Evolutionary conservation across 805 yeast genomes (phyloP).

Genomic region (Barnettozyma sp.): DNA sequence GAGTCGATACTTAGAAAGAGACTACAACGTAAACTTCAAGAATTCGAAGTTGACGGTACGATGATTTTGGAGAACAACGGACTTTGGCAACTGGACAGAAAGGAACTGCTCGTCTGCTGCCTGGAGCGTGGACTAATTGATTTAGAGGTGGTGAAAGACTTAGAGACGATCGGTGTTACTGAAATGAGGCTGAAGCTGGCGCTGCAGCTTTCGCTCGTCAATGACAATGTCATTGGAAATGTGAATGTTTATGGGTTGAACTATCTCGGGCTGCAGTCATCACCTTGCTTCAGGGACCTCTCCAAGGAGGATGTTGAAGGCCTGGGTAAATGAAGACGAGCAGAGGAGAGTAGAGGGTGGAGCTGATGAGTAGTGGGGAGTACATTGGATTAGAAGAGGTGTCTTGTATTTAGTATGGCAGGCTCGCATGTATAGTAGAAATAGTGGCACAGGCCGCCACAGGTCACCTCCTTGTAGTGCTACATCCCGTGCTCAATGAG

Average conservation of each 20-base stretch:
- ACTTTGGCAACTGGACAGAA: slow-evolving; percentile 39
- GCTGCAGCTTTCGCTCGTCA: slow-evolving; percentile 34
- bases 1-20: slow-evolving; percentile 31
- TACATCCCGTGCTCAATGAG: too few species aligned
- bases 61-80: slow-evolving; percentile 24
- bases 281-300: slow-evolving; percentile 8
- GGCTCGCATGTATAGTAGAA: too few species aligned
- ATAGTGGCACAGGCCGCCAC: too few species aligned
- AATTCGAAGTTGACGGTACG: slow-evolving; percentile 47
- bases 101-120: slow-evolving; percentile 49
- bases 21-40: slow-evolving; percentile 35
- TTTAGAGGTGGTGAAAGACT: slow-evolving; percentile 25
- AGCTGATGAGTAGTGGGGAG: too few species aligned
- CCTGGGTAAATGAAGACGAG: too few species aligned
- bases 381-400: too few species aligned
- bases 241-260: slow-evolving; percentile 25
- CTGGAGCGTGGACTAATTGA: slow-evolving; percentile 50
- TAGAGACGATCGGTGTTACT: slow-evolving; percentile 28
- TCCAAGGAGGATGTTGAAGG: slow-evolving; percentile 1
- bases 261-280: slow-evolving; percentile 14
- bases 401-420: too few species aligned
- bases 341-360: too few species aligned
- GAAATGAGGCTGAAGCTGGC: slow-evolving; percentile 33
- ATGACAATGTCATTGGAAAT: slow-evolving; percentile 23
- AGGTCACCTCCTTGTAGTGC: too few species aligned